Percentiles rank a stretch among this genome's conserved stretches.
These are phyloP conservation scores for Chondrus crispus DNA, from an alignment of 23 red algal genomes.

Conservation along the genomic window DNA sequence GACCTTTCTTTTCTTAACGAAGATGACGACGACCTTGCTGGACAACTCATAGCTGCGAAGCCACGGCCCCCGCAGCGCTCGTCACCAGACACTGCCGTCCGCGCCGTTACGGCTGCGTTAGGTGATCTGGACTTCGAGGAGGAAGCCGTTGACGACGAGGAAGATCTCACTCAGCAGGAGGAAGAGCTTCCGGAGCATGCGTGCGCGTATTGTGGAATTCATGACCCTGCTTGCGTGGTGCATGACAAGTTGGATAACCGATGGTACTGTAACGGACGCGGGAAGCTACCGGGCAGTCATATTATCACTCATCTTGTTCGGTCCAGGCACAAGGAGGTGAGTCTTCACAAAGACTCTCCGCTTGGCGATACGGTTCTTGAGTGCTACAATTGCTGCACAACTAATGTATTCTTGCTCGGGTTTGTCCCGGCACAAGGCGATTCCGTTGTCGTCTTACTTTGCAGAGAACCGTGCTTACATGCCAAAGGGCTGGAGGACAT, in stretches of 20 bases:
- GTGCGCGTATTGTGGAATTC: slow-evolving; percentile 91
- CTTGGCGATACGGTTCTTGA: slow-evolving; percentile 88
- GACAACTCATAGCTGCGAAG: slow-evolving; percentile 21
- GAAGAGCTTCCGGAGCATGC: slow-evolving; percentile 71
- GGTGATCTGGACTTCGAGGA: slow-evolving; percentile 68
- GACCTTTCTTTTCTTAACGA: slow-evolving; percentile 88
- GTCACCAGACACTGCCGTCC: slow-evolving; percentile 52
- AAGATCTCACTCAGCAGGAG: slow-evolving; percentile 30
- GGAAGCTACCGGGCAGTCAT: slow-evolving; percentile 72
- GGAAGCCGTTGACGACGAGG: slow-evolving; percentile 75
- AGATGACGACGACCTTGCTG: slow-evolving; percentile 62
- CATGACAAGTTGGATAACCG: slow-evolving; percentile 71
- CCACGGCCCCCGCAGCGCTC: not conserved
- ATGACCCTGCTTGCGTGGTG: slow-evolving; percentile 86
- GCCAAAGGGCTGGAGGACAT: slow-evolving; percentile 78
- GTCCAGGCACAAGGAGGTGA: slow-evolving; percentile 79
- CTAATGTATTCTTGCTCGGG: slow-evolving; percentile 89
- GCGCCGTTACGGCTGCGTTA: slow-evolving; percentile 27
- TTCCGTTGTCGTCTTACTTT: slow-evolving; percentile 93
- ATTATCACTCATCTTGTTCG: slow-evolving; percentile 94
- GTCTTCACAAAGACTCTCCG: slow-evolving; percentile 75
- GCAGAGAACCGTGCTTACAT: slow-evolving; percentile 90
- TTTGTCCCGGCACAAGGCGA: slow-evolving; percentile 94
- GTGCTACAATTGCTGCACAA: slow-evolving; percentile 90
- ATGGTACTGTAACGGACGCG: slow-evolving; percentile 90